Conservation (phyloP, 768 basidiomycete species). For the Bullera alba region DNA sequence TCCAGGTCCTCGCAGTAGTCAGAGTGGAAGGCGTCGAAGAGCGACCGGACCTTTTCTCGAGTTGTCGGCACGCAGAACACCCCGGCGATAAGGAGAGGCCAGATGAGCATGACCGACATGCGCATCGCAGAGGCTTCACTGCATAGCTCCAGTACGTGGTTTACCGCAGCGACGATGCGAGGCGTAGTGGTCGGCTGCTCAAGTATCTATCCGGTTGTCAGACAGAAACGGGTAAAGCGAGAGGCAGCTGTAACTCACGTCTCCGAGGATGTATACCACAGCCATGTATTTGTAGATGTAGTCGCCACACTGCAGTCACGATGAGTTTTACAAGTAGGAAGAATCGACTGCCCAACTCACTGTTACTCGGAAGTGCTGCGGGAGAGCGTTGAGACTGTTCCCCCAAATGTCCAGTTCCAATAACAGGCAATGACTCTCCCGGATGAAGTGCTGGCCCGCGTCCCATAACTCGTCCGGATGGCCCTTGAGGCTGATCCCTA, state of each 20-base stretch:
- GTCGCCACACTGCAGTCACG: conserved; percentile 16
- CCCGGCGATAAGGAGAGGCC: conserved; percentile 33
- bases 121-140: conserved; percentile 32
- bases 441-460: conserved; percentile 15
- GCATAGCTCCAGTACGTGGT: conserved; percentile 28
- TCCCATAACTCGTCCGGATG: conserved; percentile 18
- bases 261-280: conserved; percentile 16
- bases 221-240: background rate
- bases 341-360: conserved; percentile 4
- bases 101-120: conserved; percentile 33
- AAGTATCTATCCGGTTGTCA: conserved; percentile 13
- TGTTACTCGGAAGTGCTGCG: conserved; percentile 23
- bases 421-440: conserved; percentile 22
- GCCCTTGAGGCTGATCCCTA: conserved; percentile 15
- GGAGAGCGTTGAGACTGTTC: conserved; percentile 16
- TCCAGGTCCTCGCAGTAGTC: conserved; percentile 28
- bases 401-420: conserved; percentile 36
- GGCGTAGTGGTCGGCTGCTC: conserved; percentile 21
- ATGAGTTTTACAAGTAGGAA: background rate
- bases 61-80: conserved; percentile 10
- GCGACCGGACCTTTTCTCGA: conserved; percentile 10
- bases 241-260: conserved; percentile 10
- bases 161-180: conserved; percentile 13
- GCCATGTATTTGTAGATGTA: conserved; percentile 33
- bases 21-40: conserved; percentile 16